phyloP scores from a whole-genome alignment of 2,329 filamentous ascomycete species.

The Celoporthe dispersa region DNA sequence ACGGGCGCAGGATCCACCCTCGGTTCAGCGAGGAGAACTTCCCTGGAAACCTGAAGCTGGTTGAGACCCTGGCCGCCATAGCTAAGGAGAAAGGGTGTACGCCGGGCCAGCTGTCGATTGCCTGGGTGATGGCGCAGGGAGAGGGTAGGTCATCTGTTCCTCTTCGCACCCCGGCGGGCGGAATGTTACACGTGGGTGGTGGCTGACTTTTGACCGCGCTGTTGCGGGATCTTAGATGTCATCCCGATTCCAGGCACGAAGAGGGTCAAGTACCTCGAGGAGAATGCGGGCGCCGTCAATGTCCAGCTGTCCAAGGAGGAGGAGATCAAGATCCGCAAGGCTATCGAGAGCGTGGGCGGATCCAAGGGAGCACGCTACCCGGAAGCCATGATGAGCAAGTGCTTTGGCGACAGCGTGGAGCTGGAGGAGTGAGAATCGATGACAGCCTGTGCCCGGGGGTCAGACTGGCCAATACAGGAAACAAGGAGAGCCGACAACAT shows the following conservation, averaged over 20 bases:
- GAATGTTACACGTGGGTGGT: no score
- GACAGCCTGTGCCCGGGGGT: not conserved
- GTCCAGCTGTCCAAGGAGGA: constrained; percentile 43
- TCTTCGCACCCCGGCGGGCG: not conserved
- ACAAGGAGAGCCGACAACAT: not conserved
- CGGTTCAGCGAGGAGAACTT: constrained; percentile 54
- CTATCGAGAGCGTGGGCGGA: constrained; percentile 39
- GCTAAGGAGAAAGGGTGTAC: constrained; percentile 45
- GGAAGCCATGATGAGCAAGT: constrained; percentile 4
- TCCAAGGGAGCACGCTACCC: constrained; percentile 26
- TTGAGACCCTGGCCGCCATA: constrained; percentile 35
- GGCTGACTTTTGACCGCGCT: not conserved
- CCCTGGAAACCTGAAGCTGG: constrained; percentile 48
- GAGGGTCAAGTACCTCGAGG: constrained; percentile 34
- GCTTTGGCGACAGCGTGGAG: constrained; percentile 27
- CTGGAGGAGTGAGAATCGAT: constrained; percentile 8
- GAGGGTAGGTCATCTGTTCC: constrained; percentile 30
- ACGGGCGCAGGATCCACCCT: constrained; percentile 46
- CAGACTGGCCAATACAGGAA: not conserved
- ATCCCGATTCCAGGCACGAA: constrained; percentile 44
- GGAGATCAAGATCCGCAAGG: constrained; percentile 41
- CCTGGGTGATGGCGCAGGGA: constrained; percentile 57
- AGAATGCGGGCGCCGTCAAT: constrained; percentile 36
- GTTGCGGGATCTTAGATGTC: constrained; percentile 35
- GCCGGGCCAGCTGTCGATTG: constrained; percentile 55